Percentiles rank a stretch among this genome's conserved stretches.
Evolutionary conservation across 768 basidiomycete species (phyloP).

Genomic region (Xerocomus brunneocitrinus): DNA sequence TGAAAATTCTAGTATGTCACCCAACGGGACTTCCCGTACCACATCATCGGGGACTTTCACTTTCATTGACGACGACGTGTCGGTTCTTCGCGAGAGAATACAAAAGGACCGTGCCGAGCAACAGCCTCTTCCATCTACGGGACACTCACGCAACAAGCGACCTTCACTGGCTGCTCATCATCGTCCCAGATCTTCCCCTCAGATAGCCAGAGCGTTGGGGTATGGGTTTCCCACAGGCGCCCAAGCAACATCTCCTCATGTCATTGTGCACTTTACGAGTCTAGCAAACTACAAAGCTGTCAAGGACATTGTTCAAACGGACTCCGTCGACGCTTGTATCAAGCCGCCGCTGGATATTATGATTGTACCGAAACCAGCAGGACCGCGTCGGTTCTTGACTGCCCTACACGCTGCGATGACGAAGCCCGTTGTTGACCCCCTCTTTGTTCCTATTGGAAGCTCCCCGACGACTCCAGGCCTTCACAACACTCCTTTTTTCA

Average conservation of each 20-base stretch:
- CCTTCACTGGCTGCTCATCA: constrained; percentile 65
- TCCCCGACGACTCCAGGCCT: constrained; percentile 77
- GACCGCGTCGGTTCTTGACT: constrained; percentile 89
- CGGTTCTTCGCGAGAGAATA: constrained; percentile 72
- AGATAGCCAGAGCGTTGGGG: constrained; percentile 58
- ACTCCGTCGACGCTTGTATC: constrained; percentile 42
- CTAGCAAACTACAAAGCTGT: constrained; percentile 84
- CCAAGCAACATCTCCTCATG: constrained; percentile 31
- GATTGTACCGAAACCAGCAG: constrained; percentile 96
- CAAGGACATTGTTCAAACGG: constrained; percentile 76
- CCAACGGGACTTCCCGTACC: constrained; percentile 23
- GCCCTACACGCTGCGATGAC: constrained; percentile 87
- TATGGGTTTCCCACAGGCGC: constrained; percentile 27
- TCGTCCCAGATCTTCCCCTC: constrained; percentile 76
- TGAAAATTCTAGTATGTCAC: constrained; percentile 8
- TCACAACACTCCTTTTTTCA: constrained; percentile 44
- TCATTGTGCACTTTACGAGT: constrained; percentile 86
- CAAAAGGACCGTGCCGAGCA: constrained; percentile 60
- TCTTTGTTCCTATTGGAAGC: constrained; percentile 92
- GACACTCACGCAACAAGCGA: constrained; percentile 50
- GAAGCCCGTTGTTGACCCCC: constrained; percentile 84
- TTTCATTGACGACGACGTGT: constrained; percentile 90
- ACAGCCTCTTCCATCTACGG: constrained; percentile 32
- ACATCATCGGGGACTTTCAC: constrained; percentile 53
- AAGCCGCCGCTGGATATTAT: constrained; percentile 78